Conservation (phyloP, 805 yeast genomes). For the Wickerhamomyces sydowiorum region DNA sequence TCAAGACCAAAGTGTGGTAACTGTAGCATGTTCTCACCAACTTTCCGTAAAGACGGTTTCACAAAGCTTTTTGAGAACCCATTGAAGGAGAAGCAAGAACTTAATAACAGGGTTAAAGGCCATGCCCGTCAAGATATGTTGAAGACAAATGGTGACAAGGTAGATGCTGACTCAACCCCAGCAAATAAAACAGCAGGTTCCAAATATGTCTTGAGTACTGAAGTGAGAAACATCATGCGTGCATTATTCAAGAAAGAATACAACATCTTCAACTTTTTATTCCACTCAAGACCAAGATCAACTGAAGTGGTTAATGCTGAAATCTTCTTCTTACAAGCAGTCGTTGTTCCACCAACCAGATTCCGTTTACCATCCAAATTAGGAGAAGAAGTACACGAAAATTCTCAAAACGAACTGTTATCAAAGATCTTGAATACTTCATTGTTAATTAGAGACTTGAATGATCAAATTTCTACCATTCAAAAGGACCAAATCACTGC, state of each 20-base stretch:
- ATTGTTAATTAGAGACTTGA: conserved; percentile 78
- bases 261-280: conserved; percentile 58
- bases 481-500: conserved; percentile 54
- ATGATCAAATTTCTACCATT: conserved; percentile 67
- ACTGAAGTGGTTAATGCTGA: conserved; percentile 55
- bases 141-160: conserved; percentile 26
- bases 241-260: conserved; percentile 74
- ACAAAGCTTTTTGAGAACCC: conserved; percentile 89
- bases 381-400: conserved; percentile 96
- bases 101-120: conserved; percentile 82
- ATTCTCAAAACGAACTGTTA: conserved; percentile 84
- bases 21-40: conserved; percentile 93
- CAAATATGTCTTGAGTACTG: conserved; percentile 83
- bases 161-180: conserved; percentile 23
- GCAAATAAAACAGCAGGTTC: conserved; percentile 55
- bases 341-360: conserved; percentile 94
- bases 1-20: conserved; percentile 88
- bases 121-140: conserved; percentile 67
- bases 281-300: conserved; percentile 71
- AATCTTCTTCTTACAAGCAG: conserved; percentile 81
- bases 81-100: conserved; percentile 71
- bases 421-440: conserved; percentile 77
- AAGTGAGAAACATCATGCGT: conserved; percentile 73
- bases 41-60: conserved; percentile 91
- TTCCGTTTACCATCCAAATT: conserved; percentile 94